Conservation (phyloP, 2,329 filamentous ascomycete genomes). For the Nigrospora sphaerica region DNA sequence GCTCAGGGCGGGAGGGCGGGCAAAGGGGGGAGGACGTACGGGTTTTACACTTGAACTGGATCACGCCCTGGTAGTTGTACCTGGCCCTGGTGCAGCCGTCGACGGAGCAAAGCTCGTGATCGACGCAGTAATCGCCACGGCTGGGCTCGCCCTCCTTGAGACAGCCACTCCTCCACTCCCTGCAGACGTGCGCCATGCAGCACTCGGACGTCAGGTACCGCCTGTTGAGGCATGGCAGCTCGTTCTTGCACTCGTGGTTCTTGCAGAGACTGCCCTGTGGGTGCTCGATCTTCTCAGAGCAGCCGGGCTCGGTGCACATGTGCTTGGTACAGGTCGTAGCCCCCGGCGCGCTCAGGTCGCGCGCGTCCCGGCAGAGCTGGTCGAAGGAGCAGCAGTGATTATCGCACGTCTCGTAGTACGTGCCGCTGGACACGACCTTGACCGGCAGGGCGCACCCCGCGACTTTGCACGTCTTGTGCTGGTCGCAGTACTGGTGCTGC, state of each 20-base stretch:
- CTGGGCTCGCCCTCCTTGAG: not conserved
- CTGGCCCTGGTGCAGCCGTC: not conserved
- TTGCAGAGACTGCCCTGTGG: not conserved
- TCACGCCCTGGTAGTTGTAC: not conserved
- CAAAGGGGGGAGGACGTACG: not conserved
- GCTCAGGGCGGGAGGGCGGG: not conserved
- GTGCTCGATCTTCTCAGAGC: not conserved
- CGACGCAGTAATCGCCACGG: not conserved
- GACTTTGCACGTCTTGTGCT: not conserved
- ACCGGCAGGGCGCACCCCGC: not conserved
- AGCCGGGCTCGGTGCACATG: not conserved
- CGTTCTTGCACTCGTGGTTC: not conserved
- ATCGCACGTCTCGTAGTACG: not conserved
- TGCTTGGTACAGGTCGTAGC: not conserved
- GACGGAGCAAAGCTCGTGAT: not conserved
- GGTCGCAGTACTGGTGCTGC: not conserved
- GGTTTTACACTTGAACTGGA: not conserved
- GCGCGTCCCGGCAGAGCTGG: not conserved
- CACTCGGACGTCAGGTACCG: not conserved
- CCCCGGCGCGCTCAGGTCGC: not conserved
- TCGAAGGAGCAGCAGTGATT: constrained; percentile 1
- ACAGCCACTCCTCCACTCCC: not conserved
- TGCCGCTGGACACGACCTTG: not conserved
- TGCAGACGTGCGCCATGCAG: not conserved
- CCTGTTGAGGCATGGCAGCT: not conserved